Evolutionary conservation across 129 eudicot species (phyloP), one percentile per base, ranked within the genome.

Genomic region (Ambrosia artemisiifolia): DNA sequence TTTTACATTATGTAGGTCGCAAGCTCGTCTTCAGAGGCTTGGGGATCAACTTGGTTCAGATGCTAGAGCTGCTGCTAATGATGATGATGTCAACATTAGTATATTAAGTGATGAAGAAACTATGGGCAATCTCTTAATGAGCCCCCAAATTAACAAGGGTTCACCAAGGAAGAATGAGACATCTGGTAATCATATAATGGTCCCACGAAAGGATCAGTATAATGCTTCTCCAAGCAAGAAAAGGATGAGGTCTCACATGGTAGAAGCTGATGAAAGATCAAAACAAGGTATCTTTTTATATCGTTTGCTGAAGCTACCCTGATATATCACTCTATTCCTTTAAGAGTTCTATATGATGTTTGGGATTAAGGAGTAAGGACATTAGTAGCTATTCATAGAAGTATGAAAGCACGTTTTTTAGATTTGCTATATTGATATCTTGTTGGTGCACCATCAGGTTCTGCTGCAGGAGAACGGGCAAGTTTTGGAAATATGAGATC

Each of bases 1-100:
- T 61, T 16, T 48, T 43, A 35, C 17, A 57, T 59, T 49, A 13
- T 73, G 62, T 47, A 92, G 98, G 85, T 89, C 96, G 16, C 82
- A 87, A 62, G 80, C 84, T 61, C 89, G 83, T 65, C 88, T 92
- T 72, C 79, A 85, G 65, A 85, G 85, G 83, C 90, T 89, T 60
- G 96, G 86, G 42, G 92, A 89, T 57, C 84, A 82, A 50, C 90
- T 93, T 63, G 82, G 87, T 65, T 83, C 62, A 33, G 95, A 89
- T 78, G 71, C 53, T 32, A 69, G 76, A 77, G 69, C 69, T 71
- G 79, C 68, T 71, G 62, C 64, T 16, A 77, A 69, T 85, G 95
- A 80, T 80, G 90, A 82, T 71, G 87, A 89, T 51, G 35, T 76
- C 33, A 78, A 68, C 72, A 70, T 77, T 67, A 75, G 85, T 70